Percentiles rank a stretch among this genome's conserved stretches.
phyloP scores from a whole-genome alignment of 208 protist genomes.

The Zelonia costaricensis region DNA sequence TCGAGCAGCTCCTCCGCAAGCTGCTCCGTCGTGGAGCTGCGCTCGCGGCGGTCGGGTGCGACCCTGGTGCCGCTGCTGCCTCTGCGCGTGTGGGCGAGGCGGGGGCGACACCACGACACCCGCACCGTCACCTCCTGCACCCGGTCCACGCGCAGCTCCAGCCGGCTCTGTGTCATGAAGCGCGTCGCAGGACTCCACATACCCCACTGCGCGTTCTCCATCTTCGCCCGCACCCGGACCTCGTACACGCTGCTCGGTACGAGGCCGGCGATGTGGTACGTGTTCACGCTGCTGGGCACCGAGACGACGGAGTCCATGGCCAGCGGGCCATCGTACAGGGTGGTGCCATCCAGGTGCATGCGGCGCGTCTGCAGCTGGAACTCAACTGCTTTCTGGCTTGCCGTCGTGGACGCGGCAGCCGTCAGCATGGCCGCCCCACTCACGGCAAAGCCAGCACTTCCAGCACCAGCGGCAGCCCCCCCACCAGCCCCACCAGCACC shows the following conservation, averaged over 20 bases:
- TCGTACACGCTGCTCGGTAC: conserved; percentile 87
- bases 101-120: conserved; percentile 77
- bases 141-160: conserved; percentile 66
- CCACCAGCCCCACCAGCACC: too few relatives aligned
- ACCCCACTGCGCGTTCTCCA: conserved; percentile 78
- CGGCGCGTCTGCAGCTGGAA: conserved; percentile 80
- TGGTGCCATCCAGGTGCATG: conserved; percentile 52
- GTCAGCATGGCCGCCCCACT: conserved; percentile 7
- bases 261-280: conserved; percentile 67
- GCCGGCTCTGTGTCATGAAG: conserved; percentile 82
- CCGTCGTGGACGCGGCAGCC: conserved; percentile 11
- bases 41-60: conserved; percentile 1
- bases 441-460: too few relatives aligned
- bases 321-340: conserved; percentile 55
- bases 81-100: conserved; percentile 39
- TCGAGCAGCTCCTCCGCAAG: neutral
- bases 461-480: too few relatives aligned
- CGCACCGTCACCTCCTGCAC: conserved; percentile 77
- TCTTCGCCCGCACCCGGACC: conserved; percentile 74
- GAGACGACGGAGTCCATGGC: conserved; percentile 57
- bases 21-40: neutral
- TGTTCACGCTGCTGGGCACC: conserved; percentile 43
- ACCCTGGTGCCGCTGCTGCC: neutral
- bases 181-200: conserved; percentile 79
- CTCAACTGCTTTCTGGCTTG: conserved; percentile 37